phyloP scores from a whole-genome alignment of 768 basidiomycete species.

The Lentinula boryana region DNA sequence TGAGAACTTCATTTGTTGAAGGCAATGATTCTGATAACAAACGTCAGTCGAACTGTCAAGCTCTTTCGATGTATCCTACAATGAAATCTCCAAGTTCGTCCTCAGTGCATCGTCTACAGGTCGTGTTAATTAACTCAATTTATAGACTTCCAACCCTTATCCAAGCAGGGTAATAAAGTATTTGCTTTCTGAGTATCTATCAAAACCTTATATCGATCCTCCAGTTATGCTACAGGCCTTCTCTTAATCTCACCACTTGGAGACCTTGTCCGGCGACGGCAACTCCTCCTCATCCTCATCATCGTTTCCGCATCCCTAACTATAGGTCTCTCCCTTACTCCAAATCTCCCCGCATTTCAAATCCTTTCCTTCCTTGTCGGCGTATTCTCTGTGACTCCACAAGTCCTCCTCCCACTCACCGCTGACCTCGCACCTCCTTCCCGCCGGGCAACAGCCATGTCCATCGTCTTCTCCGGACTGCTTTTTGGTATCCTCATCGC shows the following conservation, averaged over 20 bases:
- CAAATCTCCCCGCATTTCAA: slow-evolving; percentile 55
- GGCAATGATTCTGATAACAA: background rate
- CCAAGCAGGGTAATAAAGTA: slow-evolving; percentile 51
- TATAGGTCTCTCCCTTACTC: slow-evolving; percentile 66
- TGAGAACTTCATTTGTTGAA: slow-evolving; percentile 18
- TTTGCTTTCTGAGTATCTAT: background rate
- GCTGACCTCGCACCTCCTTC: slow-evolving; percentile 59
- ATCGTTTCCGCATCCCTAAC: slow-evolving; percentile 50
- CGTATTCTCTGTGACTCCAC: slow-evolving; percentile 60
- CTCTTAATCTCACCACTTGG: slow-evolving; percentile 77
- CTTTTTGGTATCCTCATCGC: slow-evolving; percentile 50
- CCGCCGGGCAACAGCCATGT: slow-evolving; percentile 50
- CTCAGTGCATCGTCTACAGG: background rate
- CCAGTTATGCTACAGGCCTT: slow-evolving; percentile 52
- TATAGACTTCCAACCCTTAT: slow-evolving; percentile 49
- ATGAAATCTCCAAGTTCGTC: slow-evolving; percentile 35
- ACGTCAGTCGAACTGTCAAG: slow-evolving; percentile 35
- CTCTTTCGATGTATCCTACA: slow-evolving; percentile 32
- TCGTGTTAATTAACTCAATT: background rate
- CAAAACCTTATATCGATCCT: background rate
- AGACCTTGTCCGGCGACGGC: slow-evolving; percentile 76
- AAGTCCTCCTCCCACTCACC: slow-evolving; percentile 61
- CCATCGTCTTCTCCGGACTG: slow-evolving; percentile 43
- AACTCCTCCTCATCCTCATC: slow-evolving; percentile 57
- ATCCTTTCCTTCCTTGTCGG: slow-evolving; percentile 68